Evolutionary conservation across 352 stramenopile species (phyloP).

Genomic region (Pilasporangium apinafurcum): DNA sequence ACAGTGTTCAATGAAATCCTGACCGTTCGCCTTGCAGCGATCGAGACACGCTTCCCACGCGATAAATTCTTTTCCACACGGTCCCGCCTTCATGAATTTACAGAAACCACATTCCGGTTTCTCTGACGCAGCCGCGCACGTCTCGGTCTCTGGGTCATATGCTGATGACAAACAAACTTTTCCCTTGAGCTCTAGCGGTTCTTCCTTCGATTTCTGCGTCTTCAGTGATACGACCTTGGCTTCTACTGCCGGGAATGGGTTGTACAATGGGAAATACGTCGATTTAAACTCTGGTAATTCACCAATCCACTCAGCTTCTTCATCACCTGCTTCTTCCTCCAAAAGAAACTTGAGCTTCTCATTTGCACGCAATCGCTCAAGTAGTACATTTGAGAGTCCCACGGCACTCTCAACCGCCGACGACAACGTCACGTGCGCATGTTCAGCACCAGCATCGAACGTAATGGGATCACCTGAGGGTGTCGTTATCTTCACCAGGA

Average conservation of each 20-base stretch:
- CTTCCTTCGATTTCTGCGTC: constrained; percentile 1
- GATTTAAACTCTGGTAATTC: constrained; percentile 67
- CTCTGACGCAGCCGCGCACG: constrained; percentile 28
- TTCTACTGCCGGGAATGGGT: constrained; percentile 54
- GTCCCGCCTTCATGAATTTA: constrained; percentile 88
- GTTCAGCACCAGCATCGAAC: constrained; percentile 25
- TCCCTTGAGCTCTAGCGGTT: constrained; percentile 35
- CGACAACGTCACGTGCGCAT: constrained; percentile 57
- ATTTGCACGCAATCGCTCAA: constrained; percentile 64
- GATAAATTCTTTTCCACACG: constrained; percentile 73
- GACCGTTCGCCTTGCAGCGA: constrained; percentile 54
- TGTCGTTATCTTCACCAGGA: constrained; percentile 63
- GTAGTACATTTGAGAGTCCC: constrained; percentile 53
- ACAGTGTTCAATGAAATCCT: constrained; percentile 81
- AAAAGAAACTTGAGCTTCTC: constrained; percentile 53
- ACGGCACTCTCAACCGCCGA: constrained; percentile 30
- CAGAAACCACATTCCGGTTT: constrained; percentile 87
- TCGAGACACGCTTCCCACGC: constrained; percentile 83
- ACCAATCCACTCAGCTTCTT: constrained; percentile 34
- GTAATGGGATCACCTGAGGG: constrained; percentile 58
- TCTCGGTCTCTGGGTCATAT: constrained; percentile 46
- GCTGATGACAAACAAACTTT: constrained; percentile 61
- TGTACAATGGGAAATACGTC: constrained; percentile 69
- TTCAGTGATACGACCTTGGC: constrained; percentile 21
- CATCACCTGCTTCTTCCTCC: constrained; percentile 12